Base-by-base conservation (phyloP, 2,329 filamentous ascomycete species). In the Coniella lustricola region DNA sequence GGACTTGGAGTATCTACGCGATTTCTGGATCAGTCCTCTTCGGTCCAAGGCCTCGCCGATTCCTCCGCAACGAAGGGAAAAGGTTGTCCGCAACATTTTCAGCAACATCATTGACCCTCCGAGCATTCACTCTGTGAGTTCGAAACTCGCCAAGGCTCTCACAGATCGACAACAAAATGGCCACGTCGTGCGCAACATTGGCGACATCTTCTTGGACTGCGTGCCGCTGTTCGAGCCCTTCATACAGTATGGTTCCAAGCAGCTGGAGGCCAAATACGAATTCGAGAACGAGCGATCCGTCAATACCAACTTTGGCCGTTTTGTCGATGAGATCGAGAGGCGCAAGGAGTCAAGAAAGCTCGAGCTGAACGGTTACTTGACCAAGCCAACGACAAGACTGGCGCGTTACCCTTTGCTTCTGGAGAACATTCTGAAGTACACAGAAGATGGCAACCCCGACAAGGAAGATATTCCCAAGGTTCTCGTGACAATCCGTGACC, bases 11-110 rank as follows among this genome's bases (percentile, higher is more conserved):
- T 98, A 98, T 63, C 74, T 98, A 25, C 82, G 93, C 53, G 93
- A 98, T 70, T 98, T 97, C 73, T 98, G 93, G 93, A 95, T 98
- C 71, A 79, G 93, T 57, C 93, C 93, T 9, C 70, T 98, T 49
- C 82, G 90, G 43, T 87, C 85, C 22, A 83, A 85, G 54, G 77
- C 78, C 14, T 96, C 91, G 3, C 91, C 90, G 0, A 94, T 98
- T 55, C 91, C 93, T 4, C 82, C 93, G 56, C 82, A 88, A 52
- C 82, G 88, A 50, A 82, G 90, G 53, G 91, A 96, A 56, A 87
- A 86, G 60, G 94, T 95, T 54, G 91, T 98, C 50, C 83, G 87
- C 58, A 94, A 85, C 1, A 95, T 98, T 35, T 98, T 98, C 67
- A 90, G 86, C 58, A 97, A 98, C 64, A 91, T 93, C 57, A 82